phyloP scores from a whole-genome alignment of 352 stramenopile species.

The Globisporangium yorkense region DNA sequence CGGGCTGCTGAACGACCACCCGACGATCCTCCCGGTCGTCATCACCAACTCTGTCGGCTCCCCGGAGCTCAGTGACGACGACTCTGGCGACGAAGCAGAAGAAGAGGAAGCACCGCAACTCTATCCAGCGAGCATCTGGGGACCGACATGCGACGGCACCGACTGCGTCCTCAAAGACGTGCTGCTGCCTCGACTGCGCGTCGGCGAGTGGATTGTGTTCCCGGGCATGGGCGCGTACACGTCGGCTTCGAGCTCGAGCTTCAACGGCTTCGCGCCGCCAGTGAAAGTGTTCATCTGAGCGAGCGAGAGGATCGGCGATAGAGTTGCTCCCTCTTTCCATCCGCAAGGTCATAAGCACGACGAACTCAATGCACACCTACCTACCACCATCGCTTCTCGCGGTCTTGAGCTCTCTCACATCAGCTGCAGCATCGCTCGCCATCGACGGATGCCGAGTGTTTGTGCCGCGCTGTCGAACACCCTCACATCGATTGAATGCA shows the following conservation, averaged over 20 bases:
- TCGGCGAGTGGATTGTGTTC: constrained; percentile 96
- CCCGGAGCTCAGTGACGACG: no score
- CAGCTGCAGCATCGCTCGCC: no score
- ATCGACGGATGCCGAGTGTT: no score
- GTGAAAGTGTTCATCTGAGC: constrained; percentile 32
- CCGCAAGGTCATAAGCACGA: no score
- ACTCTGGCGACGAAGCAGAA: no score
- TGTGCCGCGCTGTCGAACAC: no score
- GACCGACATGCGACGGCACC: constrained; percentile 94
- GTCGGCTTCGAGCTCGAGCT: constrained; percentile 85
- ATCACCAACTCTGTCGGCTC: constrained; percentile 33
- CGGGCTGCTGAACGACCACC: constrained; percentile 95
- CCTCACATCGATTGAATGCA: no score
- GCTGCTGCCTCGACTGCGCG: constrained; percentile 84
- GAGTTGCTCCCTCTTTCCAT: no score
- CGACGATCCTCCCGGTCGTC: constrained; percentile 75
- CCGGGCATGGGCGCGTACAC: constrained; percentile 95
- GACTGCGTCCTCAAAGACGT: constrained; percentile 92
- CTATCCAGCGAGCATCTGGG: constrained; percentile 83
- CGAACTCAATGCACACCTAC: no score
- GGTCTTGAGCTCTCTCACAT: no score
- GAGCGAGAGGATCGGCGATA: no score
- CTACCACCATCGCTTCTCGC: no score
- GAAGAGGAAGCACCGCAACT: constrained; percentile 18
- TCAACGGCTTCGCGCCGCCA: constrained; percentile 90